phyloP scores from a whole-genome alignment of 345 rosid genomes.

The Hypericum perforatum region DNA sequence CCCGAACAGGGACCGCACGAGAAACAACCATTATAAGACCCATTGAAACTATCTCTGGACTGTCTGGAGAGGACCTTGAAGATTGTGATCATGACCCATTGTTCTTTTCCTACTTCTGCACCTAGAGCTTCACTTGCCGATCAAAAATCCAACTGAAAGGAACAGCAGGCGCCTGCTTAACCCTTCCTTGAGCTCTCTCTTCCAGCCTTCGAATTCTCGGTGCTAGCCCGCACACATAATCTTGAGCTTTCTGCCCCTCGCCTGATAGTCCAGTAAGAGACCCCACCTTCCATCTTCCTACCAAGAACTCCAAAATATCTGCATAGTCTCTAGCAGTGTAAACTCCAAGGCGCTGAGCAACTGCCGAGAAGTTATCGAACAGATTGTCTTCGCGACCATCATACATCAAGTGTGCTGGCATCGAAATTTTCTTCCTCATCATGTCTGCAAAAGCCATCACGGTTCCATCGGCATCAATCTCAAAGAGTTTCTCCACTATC shows the following conservation, averaged over 20 bases:
- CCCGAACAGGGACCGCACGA: no score
- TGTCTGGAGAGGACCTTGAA: neutral
- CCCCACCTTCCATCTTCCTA: constrained; percentile 67
- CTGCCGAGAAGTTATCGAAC: constrained; percentile 66
- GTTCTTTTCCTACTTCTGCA: constrained; percentile 4
- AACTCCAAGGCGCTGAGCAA: constrained; percentile 81
- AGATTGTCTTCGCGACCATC: constrained; percentile 65
- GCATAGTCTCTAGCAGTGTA: constrained; percentile 87
- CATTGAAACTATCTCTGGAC: neutral
- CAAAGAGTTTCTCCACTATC: constrained; percentile 10
- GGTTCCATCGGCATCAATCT: constrained; percentile 27
- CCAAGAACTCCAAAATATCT: constrained; percentile 76
- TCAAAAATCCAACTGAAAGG: constrained; percentile 86
- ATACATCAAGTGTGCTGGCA: constrained; percentile 69
- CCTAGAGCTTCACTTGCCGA: constrained; percentile 57
- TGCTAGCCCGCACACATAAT: constrained; percentile 62
- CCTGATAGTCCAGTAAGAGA: constrained; percentile 57
- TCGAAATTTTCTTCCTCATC: constrained; percentile 92
- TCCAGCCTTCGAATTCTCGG: constrained; percentile 67
- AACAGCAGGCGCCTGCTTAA: constrained; percentile 37
- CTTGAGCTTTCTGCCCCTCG: constrained; percentile 80
- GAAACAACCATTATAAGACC: no score
- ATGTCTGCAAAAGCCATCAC: constrained; percentile 62
- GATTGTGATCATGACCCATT: neutral
- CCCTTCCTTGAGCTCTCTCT: constrained; percentile 74